Conservation (phyloP, 306 rosid species). For the Abrus pulchellus region DNA sequence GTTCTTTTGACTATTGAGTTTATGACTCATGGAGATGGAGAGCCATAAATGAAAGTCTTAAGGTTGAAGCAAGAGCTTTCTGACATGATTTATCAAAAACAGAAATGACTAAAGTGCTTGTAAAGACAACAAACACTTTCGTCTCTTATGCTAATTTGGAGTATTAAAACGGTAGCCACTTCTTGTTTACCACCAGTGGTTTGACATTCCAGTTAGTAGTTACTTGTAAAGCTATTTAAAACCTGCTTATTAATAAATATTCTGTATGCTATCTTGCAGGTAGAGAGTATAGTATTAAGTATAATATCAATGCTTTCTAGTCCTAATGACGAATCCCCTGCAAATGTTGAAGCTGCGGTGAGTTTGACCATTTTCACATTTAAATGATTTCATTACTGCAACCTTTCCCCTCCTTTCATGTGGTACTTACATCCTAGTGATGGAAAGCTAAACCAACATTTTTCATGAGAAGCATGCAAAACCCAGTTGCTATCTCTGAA, state of each 20-base stretch:
- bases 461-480: too few relatives aligned
- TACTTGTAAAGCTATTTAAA: constrained; percentile 19
- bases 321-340: constrained; percentile 98
- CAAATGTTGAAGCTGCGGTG: constrained; percentile 99
- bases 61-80: constrained; percentile 25
- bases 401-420: neutral
- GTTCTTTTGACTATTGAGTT: too few relatives aligned
- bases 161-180: neutral
- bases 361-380: constrained; percentile 53
- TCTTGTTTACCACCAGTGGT: constrained; percentile 3
- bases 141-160: constrained; percentile 39
- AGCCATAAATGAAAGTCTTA: neutral
- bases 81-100: neutral
- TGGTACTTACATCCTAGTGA: constrained; percentile 21
- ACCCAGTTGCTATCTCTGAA: too few relatives aligned
- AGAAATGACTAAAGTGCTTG: constrained; percentile 28
- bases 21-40: neutral
- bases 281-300: constrained; percentile 98
- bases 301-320: constrained; percentile 97
- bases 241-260: neutral
- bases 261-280: constrained; percentile 65
- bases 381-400: constrained; percentile 10
- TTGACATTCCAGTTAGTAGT: neutral
- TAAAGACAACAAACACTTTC: neutral
- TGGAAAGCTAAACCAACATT: too few relatives aligned